Evolutionary conservation across 495 filamentous ascomycete genomes (phyloP), one percentile per base, ranked within the genome.

Genomic region (Melanomma pulvis-pyrius): DNA sequence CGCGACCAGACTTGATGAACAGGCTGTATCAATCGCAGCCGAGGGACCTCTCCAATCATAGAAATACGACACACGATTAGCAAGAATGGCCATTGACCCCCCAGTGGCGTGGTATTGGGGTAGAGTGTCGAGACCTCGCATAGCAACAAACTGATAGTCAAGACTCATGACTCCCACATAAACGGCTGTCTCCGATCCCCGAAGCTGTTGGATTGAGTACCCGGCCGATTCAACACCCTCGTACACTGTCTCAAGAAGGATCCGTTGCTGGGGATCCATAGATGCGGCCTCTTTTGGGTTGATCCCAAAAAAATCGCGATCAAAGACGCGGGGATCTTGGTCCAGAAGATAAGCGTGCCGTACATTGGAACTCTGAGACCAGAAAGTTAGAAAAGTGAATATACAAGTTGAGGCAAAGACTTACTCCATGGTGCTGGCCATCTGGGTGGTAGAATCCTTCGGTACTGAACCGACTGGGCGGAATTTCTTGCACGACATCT

Each of bases 151-250:
- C 44, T 48, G 44, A 26, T 61, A 50, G 21, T 61, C 58, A 22
- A 29, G 12, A 22, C 19, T 17, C 22, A 32, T 49, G 13, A 9
- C n/a, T 86, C 58, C 58, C 5, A 61, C 44, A 19, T n/a, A 61
- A 3, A 61, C 58, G 25, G 12, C 58, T 0, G 58, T 50, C 1
- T 13, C 1, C 11, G 41, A 50, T 28, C 58, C 58, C 21, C 11
- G 41, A 19, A 61, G 41, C 12, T 28, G 25, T 5, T 13, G 1
- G 19, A 61, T 26, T 11, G 58, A 29, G 24, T 29, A 30, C 0
- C 58, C 58, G 3, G 58, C 58, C 12, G 44, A 28, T 30, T 61
- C 58, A 2, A 61, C 25, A 7, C 21, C 58, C 41, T 61, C 22
- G n/a, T 61, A 61, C n/a, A 50, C 41, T 5, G 59, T 62, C 22